Conservation (phyloP, 495 filamentous ascomycete genomes). For the Cladorrhinum samala region DNA sequence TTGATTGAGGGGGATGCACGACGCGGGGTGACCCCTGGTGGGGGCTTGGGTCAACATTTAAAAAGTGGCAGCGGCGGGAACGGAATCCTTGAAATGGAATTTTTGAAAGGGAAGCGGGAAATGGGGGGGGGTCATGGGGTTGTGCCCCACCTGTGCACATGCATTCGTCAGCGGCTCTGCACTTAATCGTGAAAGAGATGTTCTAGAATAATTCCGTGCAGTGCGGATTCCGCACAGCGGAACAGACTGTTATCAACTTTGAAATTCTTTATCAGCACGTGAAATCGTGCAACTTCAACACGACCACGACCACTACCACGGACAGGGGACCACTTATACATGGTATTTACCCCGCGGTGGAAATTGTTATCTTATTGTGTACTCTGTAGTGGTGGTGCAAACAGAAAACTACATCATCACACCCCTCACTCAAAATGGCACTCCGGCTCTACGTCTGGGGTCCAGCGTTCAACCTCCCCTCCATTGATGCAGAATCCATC, state of each 20-base stretch:
- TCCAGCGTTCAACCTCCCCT: conserved; percentile 78
- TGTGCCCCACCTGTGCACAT: neutral
- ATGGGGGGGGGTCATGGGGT: neutral
- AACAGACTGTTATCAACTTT: too few species aligned
- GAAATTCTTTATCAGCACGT: conserved; percentile 21
- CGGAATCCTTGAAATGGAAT: neutral
- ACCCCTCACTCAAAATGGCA: conserved; percentile 18
- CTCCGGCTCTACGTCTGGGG: conserved; percentile 90
- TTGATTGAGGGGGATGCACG: too few species aligned
- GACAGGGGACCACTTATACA: neutral
- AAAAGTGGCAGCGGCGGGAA: neutral
- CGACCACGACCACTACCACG: neutral
- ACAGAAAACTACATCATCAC: too few species aligned
- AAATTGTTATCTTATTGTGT: neutral
- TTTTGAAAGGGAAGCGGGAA: neutral
- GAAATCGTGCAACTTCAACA: conserved; percentile 8
- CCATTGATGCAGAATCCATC: conserved; percentile 84
- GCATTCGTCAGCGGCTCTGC: neutral
- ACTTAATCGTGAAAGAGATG: too few species aligned
- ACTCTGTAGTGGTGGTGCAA: too few species aligned
- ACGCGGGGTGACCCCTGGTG: too few species aligned
- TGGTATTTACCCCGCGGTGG: neutral
- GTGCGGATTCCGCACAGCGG: too few species aligned
- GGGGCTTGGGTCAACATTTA: neutral
- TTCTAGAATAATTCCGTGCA: neutral